Conservation (phyloP, 176 grass and related monocot genomes). For the Bolboschoenus planiculmis region DNA sequence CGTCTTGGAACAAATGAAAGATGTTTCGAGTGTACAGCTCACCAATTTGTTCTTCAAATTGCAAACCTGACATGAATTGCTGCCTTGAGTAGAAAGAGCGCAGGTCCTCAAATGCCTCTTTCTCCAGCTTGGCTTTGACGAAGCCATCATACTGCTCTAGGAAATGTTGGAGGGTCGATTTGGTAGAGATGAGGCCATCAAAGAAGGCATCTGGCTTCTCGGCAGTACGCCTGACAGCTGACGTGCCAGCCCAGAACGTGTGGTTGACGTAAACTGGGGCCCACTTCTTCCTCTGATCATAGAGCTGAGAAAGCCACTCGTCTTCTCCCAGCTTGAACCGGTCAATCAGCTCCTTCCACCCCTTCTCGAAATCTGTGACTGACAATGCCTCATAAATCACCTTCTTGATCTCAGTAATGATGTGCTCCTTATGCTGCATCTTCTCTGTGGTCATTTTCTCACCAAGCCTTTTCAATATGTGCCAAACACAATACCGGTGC, state of each 20-base stretch:
- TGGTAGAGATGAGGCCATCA: slow-evolving; percentile 62
- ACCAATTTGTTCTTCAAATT: slow-evolving; percentile 79
- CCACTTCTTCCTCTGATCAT: slow-evolving; percentile 68
- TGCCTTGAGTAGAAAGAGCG: slow-evolving; percentile 81
- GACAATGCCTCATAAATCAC: slow-evolving; percentile 72
- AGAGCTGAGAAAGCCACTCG: slow-evolving; percentile 60
- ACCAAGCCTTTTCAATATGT: slow-evolving; percentile 72
- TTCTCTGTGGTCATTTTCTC: slow-evolving; percentile 43
- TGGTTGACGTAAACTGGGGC: slow-evolving; percentile 80
- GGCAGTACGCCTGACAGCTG: slow-evolving; percentile 46
- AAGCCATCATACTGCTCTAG: slow-evolving; percentile 67
- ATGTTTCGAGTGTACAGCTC: slow-evolving; percentile 77
- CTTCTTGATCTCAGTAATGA: slow-evolving; percentile 59
- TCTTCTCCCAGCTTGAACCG: slow-evolving; percentile 56
- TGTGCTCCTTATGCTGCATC: slow-evolving; percentile 51
- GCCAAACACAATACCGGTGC: slow-evolving; percentile 79
- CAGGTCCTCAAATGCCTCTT: slow-evolving; percentile 77
- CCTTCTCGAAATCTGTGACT: slow-evolving; percentile 76
- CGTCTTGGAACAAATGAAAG: slow-evolving; percentile 79
- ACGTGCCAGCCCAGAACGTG: slow-evolving; percentile 80
- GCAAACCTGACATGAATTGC: slow-evolving; percentile 69
- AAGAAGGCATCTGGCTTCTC: slow-evolving; percentile 76
- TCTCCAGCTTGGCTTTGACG: slow-evolving; percentile 72
- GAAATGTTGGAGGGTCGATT: slow-evolving; percentile 61
- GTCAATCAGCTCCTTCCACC: slow-evolving; percentile 63